Conservation (phyloP, 2,329 filamentous ascomycete genomes). For the Pyrenochaeta sp. region DNA sequence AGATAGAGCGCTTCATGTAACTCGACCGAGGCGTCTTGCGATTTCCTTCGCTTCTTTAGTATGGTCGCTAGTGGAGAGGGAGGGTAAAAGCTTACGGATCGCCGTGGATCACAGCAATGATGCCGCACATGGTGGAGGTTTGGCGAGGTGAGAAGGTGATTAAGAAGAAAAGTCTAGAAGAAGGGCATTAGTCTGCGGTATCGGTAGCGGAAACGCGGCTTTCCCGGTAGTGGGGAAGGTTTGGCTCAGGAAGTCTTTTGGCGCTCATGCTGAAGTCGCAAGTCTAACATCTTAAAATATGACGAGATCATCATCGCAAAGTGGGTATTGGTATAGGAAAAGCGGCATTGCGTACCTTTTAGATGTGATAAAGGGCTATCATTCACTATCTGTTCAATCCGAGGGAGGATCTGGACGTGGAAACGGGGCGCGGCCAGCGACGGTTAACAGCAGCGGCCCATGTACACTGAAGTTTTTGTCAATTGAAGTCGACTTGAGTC, state of each 20-base stretch:
- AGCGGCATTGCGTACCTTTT: constrained; percentile 21
- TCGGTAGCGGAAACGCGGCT: constrained; percentile 18
- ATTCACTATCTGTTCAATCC: constrained; percentile 7
- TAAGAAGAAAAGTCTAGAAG: constrained; percentile 17
- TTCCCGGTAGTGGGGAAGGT: constrained; percentile 22
- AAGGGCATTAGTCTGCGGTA: constrained; percentile 30
- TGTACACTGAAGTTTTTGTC: constrained; percentile 2
- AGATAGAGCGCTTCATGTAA: constrained; percentile 53
- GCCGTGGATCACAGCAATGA: constrained; percentile 58
- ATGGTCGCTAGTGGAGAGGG: constrained; percentile 13
- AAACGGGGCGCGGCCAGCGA: constrained; percentile 19
- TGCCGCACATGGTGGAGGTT: constrained; percentile 57
- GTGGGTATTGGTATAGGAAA: not conserved
- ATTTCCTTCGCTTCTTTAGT: constrained; percentile 36
- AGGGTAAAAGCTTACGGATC: constrained; percentile 40
- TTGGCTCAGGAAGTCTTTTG: constrained; percentile 46
- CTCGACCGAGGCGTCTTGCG: constrained; percentile 50
- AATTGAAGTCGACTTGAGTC: constrained; percentile 12
- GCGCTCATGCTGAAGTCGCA: constrained; percentile 48
- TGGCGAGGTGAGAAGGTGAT: constrained; percentile 4
- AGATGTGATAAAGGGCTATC: not conserved
- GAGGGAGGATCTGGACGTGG: constrained; percentile 10
- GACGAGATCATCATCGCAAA: constrained; percentile 45
- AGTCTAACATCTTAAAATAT: constrained; percentile 51
- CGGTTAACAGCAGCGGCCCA: constrained; percentile 14